Evolutionary conservation across 306 rosid genomes (phyloP).

Genomic region (Begonia peltatifolia): DNA sequence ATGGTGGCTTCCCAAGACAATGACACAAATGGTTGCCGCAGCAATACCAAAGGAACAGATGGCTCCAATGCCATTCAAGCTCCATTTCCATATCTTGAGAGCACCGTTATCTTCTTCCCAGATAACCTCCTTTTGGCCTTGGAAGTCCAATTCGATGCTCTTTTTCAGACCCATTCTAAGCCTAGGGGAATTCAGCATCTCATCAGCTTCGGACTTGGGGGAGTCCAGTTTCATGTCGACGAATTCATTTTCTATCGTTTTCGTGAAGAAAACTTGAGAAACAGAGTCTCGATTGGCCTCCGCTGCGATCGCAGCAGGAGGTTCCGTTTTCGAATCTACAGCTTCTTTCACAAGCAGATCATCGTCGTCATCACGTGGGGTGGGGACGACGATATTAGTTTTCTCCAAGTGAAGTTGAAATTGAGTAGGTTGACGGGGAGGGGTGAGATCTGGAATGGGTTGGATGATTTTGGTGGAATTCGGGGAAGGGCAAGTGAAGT

Average conservation of each 20-base stretch:
- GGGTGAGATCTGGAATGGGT: slow-evolving; percentile 14
- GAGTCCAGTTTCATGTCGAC: slow-evolving; percentile 73
- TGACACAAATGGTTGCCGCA: slow-evolving; percentile 66
- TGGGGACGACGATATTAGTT: slow-evolving; percentile 4
- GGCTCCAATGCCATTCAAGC: slow-evolving; percentile 72
- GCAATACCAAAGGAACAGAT: slow-evolving; percentile 79
- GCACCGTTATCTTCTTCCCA: slow-evolving; percentile 18
- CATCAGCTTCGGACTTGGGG: slow-evolving; percentile 41
- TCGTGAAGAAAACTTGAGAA: slow-evolving; percentile 46
- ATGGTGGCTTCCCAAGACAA: slow-evolving; percentile 43
- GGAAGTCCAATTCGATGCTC: slow-evolving; percentile 10
- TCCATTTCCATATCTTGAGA: slow-evolving; percentile 49
- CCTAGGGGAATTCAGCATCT: slow-evolving; percentile 34
- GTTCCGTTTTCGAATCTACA: slow-evolving; percentile 5
- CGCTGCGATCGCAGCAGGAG: slow-evolving; percentile 9
- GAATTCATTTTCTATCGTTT: slow-evolving; percentile 47
- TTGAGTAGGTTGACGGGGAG: slow-evolving; percentile 14
- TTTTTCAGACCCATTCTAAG: slow-evolving; percentile 5
- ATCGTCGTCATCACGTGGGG: slow-evolving; percentile 9
- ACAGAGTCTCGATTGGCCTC: slow-evolving; percentile 31
- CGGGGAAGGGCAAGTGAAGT: slow-evolving; percentile 42
- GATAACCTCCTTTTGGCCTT: slow-evolving; percentile 10
- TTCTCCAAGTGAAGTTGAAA: slow-evolving; percentile 32
- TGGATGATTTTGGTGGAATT: slow-evolving; percentile 13
- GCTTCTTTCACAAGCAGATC: too few relatives aligned